Evolutionary conservation across 768 basidiomycete species (phyloP), one percentile per base, ranked within the genome.

Genomic region (Suillus plorans): DNA sequence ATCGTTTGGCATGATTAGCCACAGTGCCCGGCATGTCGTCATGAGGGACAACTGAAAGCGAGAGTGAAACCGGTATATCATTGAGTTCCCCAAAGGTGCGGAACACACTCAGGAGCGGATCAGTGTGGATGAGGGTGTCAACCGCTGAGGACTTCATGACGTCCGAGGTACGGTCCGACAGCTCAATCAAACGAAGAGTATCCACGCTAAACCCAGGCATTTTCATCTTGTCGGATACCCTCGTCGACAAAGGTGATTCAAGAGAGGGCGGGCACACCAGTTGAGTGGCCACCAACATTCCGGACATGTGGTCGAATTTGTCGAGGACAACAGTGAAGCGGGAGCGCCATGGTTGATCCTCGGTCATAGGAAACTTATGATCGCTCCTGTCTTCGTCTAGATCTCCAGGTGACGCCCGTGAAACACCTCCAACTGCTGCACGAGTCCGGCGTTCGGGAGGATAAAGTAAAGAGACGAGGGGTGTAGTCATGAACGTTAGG

Each of bases 301-400:
- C 88, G 0, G 95, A 89, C 18, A 99, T 77, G 73, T 96, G 92
- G 67, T 95, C 93, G 64, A 96, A 81, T 75, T 89, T 92, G 72
- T 97, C 95, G 13, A 99, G 84, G n/a, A 99, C 89, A 65, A 98
- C 87, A 0, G 90, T 86, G 77, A 95, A 91, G 34, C 87, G 83
- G 56, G 60, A 55, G 3, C 72, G 69, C 71, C 68, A 73, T 12
- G 64, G n/a, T 8, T 56, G 66, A 10, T 71, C 64, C 6, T 20
- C 47, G 16, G 16, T 37, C 0, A 10, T 34, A 12, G 62, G 45
- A 13, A 60, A 68, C 41, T 42, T 42, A 4, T 10, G 39, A 28
- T 42, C 39, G 18, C 25, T 14, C 3, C 63, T 63, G 47, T 61
- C 50, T 7, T 62, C 20, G 22, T 63, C 39, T 42, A 44, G 1